phyloP scores from a whole-genome alignment of 441 rosid species.

The Croton setiger region DNA sequence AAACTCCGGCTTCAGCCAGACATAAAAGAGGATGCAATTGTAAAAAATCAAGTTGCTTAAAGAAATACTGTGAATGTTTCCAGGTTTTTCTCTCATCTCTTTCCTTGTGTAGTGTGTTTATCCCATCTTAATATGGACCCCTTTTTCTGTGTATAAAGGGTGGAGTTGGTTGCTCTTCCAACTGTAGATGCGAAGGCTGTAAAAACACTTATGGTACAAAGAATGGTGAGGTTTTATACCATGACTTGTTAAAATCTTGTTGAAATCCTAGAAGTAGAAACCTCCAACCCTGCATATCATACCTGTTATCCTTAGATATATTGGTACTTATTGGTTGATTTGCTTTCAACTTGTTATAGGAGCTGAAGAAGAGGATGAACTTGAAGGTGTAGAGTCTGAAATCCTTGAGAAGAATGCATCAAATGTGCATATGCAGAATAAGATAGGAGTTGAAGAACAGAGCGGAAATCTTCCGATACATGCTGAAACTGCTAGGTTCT shows the following conservation, averaged over 20 bases:
- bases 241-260: not conserved
- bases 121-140: constrained; percentile 25
- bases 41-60: constrained; percentile 91
- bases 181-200: constrained; percentile 95
- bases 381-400: constrained; percentile 21
- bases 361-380: constrained; percentile 31
- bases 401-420: constrained; percentile 23
- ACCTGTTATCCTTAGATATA: not conserved
- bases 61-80: constrained; percentile 98
- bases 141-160: constrained; percentile 44
- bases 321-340: not conserved
- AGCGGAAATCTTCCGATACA: constrained; percentile 20
- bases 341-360: constrained; percentile 26
- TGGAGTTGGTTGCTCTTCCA: constrained; percentile 91
- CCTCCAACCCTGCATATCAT: not conserved
- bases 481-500: constrained; percentile 32
- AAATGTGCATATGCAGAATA: constrained; percentile 14
- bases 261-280: constrained; percentile 2
- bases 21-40: constrained; percentile 99
- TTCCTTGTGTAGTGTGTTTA: constrained; percentile 1
- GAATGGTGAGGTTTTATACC: constrained; percentile 52
- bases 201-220: constrained; percentile 79
- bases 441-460: constrained; percentile 24
- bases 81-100: constrained; percentile 50
- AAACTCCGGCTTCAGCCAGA: constrained; percentile 94